Conservation (phyloP, 1,284 basidiomycete species). For the Marasmius fiardii region DNA sequence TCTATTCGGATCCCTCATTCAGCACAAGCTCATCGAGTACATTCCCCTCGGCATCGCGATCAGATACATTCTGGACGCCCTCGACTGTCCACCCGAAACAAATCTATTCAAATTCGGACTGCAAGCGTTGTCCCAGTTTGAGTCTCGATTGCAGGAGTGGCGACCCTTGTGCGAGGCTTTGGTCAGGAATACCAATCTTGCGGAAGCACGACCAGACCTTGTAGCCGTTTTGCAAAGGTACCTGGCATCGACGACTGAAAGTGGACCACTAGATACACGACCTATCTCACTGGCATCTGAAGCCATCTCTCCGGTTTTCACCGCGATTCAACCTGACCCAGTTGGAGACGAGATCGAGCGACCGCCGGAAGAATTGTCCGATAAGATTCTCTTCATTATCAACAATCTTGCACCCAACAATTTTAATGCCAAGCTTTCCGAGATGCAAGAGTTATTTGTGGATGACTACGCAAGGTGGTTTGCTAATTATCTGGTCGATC, state of each 20-base stretch:
- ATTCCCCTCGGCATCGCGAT: conserved; percentile 97
- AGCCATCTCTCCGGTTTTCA: conserved; percentile 62
- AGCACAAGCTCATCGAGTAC: conserved; percentile 91
- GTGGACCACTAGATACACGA: conserved; percentile 23
- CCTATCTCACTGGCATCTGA: background rate
- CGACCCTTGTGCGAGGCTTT: conserved; percentile 90
- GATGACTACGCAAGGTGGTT: conserved; percentile 92
- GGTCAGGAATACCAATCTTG: conserved; percentile 83
- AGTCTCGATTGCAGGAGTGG: conserved; percentile 89
- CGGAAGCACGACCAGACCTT: conserved; percentile 88
- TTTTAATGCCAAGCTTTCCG: conserved; percentile 82
- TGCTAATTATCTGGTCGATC: conserved; percentile 94
- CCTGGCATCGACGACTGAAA: conserved; percentile 46
- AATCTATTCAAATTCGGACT: conserved; percentile 96
- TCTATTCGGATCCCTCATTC: conserved; percentile 95
- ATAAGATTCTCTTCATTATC: conserved; percentile 96
- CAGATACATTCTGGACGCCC: conserved; percentile 93
- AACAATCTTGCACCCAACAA: conserved; percentile 97
- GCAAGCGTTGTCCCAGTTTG: conserved; percentile 88
- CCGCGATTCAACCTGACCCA: conserved; percentile 66
- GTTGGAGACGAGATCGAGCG: conserved; percentile 58
- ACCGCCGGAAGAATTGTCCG: conserved; percentile 87
- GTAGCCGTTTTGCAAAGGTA: conserved; percentile 71
- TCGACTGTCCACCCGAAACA: conserved; percentile 86
- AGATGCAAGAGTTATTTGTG: conserved; percentile 81